phyloP scores from a whole-genome alignment of 371 early-diverging fungal species.

The Mucor irregularis region DNA sequence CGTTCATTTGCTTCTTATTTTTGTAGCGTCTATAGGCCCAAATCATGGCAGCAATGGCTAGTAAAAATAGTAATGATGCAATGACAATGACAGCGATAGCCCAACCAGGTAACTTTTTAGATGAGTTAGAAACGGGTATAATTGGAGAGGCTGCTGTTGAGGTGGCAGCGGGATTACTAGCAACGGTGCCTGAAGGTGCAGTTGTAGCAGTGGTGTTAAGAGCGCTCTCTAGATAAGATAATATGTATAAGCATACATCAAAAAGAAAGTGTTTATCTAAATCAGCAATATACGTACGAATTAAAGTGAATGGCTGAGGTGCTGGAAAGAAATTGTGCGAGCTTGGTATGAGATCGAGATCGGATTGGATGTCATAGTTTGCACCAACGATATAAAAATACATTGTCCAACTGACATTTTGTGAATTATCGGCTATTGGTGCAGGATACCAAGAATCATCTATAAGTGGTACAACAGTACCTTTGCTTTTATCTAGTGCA shows the following conservation, averaged over 20 bases:
- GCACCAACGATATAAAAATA: slow-evolving; percentile 31
- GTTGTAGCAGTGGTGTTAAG: slow-evolving; percentile 23
- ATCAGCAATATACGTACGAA: slow-evolving; percentile 28
- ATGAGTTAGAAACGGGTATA: not conserved
- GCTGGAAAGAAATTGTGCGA: slow-evolving; percentile 28
- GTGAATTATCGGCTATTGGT: slow-evolving; percentile 18
- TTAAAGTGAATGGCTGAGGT: slow-evolving; percentile 34
- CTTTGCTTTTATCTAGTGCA: slow-evolving; percentile 16
- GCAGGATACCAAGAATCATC: slow-evolving; percentile 41
- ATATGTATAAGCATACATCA: not conserved
- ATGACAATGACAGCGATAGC: slow-evolving; percentile 47
- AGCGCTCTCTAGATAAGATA: slow-evolving; percentile 28
- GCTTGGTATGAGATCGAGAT: slow-evolving; percentile 29
- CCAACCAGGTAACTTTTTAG: slow-evolving; percentile 28
- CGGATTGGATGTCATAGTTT: slow-evolving; percentile 25
- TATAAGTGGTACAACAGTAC: slow-evolving; percentile 29
- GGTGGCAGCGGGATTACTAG: not conserved
- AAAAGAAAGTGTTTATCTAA: no score
- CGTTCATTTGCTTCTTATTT: slow-evolving; percentile 16
- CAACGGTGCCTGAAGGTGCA: slow-evolving; percentile 1
- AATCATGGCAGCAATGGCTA: slow-evolving; percentile 24
- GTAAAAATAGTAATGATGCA: slow-evolving; percentile 28
- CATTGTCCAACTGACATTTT: slow-evolving; percentile 30
- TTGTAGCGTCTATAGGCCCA: slow-evolving; percentile 28
- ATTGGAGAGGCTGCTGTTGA: not conserved